Evolutionary conservation across 1,284 basidiomycete species (phyloP), one percentile per base, ranked within the genome.

Genomic region (Cryptococcus jaspeensis): DNA sequence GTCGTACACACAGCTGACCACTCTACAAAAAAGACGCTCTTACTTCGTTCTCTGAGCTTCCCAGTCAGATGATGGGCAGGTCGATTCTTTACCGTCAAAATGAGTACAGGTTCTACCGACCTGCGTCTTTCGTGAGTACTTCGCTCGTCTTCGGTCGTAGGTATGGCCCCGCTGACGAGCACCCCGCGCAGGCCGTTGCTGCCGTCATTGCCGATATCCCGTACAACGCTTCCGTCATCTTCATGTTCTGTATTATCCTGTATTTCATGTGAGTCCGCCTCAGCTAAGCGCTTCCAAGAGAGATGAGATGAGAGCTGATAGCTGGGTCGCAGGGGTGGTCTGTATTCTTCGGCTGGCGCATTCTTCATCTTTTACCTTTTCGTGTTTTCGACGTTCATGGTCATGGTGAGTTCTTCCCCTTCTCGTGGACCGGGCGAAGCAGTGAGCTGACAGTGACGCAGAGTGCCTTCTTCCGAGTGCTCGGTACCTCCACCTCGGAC

Each of bases 61-160:
- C 69, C 16, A 73, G 66, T 56, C 65, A 61, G 56, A 68, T 64
- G 79, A 88, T 90, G 60, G 89, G 89, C 45, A 85, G 90, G 8
- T 87, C 88, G 0, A 88, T 80, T 58, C 66, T 79, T 58, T 77
- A 71, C 74, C 89, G 83, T 54, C 81, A 82, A 64, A 86, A 85
- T n/a, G 81, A 79, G 42, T 94, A 88, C 72, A 84, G 87, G 58
- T 84, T 93, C 76, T 93, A 90, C 74, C 84, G 89, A 23, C 88
- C 90, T 0, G 66, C 70, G 16, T 66, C 73, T 22, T 74, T 67
- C 43, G 55, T 38, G 23, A 41, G 38, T 44, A 9, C 16, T 15
- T 8, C 13, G 13, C 13, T 18, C 18, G 40, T 12, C 16, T 12
- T 18, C 12, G 40, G 4, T 13, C n/a, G 22, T n/a, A n/a, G n/a